phyloP scores from a whole-genome alignment of 345 rosid species.

The Linum trigynum region DNA sequence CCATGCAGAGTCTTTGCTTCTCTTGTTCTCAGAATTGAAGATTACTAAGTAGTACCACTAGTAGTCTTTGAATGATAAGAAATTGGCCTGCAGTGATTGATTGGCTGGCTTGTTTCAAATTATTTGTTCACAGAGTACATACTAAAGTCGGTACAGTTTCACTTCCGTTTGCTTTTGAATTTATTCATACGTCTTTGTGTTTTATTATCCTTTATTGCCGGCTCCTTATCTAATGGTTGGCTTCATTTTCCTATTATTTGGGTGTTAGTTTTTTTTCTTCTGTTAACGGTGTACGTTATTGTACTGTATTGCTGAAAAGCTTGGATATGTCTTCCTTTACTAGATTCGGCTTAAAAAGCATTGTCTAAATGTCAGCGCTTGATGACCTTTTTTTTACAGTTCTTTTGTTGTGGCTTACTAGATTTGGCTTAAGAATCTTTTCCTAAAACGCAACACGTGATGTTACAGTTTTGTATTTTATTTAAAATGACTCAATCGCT shows the following conservation, averaged over 20 bases:
- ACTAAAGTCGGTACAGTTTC: not conserved
- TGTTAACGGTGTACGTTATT: not conserved
- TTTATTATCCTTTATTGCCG: not conserved
- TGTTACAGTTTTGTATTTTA: too few species aligned
- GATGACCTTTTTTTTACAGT: not conserved
- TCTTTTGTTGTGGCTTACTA: not conserved
- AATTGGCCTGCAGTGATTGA: not conserved
- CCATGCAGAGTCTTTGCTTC: not conserved
- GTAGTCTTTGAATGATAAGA: not conserved
- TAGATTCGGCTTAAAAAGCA: not conserved
- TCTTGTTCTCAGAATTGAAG: not conserved
- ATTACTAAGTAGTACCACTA: not conserved
- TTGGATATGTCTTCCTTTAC: not conserved
- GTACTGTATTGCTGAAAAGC: not conserved
- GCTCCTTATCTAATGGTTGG: too few species aligned
- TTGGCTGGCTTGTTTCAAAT: not conserved
- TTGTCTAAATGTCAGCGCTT: not conserved
- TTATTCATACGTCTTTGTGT: slow-evolving; percentile 6
- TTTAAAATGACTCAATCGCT: too few species aligned
- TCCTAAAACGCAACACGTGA: too few species aligned
- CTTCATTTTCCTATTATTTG: too few species aligned
- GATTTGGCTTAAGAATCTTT: not conserved
- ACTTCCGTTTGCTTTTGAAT: not conserved
- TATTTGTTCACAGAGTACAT: not conserved
- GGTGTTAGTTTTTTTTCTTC: not conserved